A percentile compares a stretch with the other conserved stretches of the same genome.
These are phyloP conservation scores for Calonectria pauciramosa DNA, from an alignment of 2,329 filamentous ascomycete genomes.

Conservation along the genomic window DNA sequence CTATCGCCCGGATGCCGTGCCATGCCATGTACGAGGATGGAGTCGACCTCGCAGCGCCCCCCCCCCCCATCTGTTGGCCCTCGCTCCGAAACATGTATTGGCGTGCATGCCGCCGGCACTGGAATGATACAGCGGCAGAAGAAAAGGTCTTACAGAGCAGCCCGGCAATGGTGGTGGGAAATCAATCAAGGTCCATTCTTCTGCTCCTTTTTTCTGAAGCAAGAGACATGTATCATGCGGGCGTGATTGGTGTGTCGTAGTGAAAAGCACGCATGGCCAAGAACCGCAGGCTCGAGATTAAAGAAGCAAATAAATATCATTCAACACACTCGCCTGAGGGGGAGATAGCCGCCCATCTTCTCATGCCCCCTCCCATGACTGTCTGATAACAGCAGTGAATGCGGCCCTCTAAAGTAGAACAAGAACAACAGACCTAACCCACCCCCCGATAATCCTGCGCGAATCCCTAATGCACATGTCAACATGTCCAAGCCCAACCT, in stretches of 20 bases:
- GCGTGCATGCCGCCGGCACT: not conserved
- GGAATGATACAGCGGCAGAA: not conserved
- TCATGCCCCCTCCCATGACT: not conserved
- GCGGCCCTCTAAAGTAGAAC: not conserved
- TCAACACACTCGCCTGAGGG: constrained; percentile 1
- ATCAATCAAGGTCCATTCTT: not conserved
- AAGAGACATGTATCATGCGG: not conserved
- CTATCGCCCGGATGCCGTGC: not conserved
- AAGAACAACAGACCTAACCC: not conserved
- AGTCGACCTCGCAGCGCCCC: not conserved
- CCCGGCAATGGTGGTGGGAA: not conserved
- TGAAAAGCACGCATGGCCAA: not conserved
- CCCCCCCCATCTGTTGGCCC: not conserved
- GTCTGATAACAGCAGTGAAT: not conserved
- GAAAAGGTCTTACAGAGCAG: not conserved
- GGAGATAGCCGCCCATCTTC: not conserved
- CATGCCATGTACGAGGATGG: constrained; percentile 5
- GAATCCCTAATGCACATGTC: constrained; percentile 9
- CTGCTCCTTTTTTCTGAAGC: not conserved
- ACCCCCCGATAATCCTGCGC: not conserved
- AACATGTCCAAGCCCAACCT: constrained; percentile 6
- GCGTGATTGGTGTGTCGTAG: not conserved
- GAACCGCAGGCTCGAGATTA: not conserved
- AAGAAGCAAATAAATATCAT: not conserved
- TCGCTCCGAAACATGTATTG: not conserved